Base-by-base conservation (phyloP, 805 yeast genomes). In the Isabelozyma heimii region DNA sequence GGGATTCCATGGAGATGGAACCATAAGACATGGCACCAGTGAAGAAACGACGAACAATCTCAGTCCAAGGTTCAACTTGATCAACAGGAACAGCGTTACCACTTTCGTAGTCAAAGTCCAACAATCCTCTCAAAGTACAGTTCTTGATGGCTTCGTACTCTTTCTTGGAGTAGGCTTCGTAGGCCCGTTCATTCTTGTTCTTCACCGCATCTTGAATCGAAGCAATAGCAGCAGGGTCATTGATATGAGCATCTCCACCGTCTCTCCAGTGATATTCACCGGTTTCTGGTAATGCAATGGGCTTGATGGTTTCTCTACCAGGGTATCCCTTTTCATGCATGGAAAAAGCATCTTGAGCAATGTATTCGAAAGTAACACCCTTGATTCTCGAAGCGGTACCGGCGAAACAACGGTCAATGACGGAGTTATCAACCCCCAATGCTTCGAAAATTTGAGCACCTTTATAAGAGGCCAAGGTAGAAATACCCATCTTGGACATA, bases 11-110 rank as follows among this genome's bases (percentile, higher is more conserved):
- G 4, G 98, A 92, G 64, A 92, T 92, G 44, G 98, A 92, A 64
- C 99, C 99, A 65, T 94, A 92, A 1, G 97, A 91, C 99, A 92
- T 92, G 46, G 99, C 99, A 75, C 99, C 99, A n/a, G 99, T 91
- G 55, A 91, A 91, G 67, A 94, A 94, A 61, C 99, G 82, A 61
- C 97, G 85, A 33, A 91, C 99, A 67, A 92, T 92, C 69, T 92
- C 99, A 37, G 98, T 94, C 99, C 99, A 92, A 42, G 99, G 99
- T 76, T 92, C 99, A 57, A 92, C 99, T 73, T 94, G 98, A 63
- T 92, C 99, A 53, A 92, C 74, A 49, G 99, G 97, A 47, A 92
- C 94, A 4, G 91, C 80, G 4, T 76, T 77, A 0, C 90, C 79
- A 55, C 65, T 67, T 41, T 82, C 87, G 63, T 73, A 90, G 70